Base-by-base conservation (phyloP, 2,329 filamentous ascomycete species). In the Tolypocladium ovalisporum region DNA sequence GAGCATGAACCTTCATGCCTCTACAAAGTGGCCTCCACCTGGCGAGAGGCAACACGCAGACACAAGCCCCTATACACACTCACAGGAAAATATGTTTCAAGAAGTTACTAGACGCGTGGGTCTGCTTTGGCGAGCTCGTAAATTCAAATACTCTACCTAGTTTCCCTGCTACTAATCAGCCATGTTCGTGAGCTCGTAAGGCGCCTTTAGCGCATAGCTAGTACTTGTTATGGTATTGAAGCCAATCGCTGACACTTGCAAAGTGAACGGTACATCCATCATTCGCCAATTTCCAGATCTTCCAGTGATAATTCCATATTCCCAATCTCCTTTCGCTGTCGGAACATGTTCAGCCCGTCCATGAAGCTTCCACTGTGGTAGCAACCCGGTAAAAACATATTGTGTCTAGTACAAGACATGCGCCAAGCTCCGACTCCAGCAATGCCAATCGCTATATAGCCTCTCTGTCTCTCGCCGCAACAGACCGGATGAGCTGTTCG, bases 401-500 rank as follows among this genome's bases (percentile, higher is more conserved):
- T 36, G 40, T n/a, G 29, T 47, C 39, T 34, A 34, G 17, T 49
- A 22, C 39, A 37, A 39, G 24, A n/a, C 54, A 34, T 35, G 54
- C 42, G 42, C 54, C 40, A 35, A 17, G 39, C 42, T 24, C 54
- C 24, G 22, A 19, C 17, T 10, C 36, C 9, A 24, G 22, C 2
- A 29, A 39, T 51, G 47, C 27, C 19, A 17, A 44, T 52, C 39
- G 40, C 64, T 52, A 66, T 47, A 62, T 47, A 27, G 56, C 57
- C 49, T 66, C 67, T 15, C 61, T 59, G 27, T 74, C 68, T 57
- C 70, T 73, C 15, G 69, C 69, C 4, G 69, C 66, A 19, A 72
- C 68, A 1, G 72, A 71, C 54, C 66, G 68, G 52, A 75, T 71
- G 51, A 75, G 64, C 42, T 71, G 71, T 57, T 68, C 67, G 37